A percentile compares a stretch with the other conserved stretches of the same genome.
Evolutionary conservation across 2,329 filamentous ascomycete genomes (phyloP).

Genomic region (Didymella pinodella): DNA sequence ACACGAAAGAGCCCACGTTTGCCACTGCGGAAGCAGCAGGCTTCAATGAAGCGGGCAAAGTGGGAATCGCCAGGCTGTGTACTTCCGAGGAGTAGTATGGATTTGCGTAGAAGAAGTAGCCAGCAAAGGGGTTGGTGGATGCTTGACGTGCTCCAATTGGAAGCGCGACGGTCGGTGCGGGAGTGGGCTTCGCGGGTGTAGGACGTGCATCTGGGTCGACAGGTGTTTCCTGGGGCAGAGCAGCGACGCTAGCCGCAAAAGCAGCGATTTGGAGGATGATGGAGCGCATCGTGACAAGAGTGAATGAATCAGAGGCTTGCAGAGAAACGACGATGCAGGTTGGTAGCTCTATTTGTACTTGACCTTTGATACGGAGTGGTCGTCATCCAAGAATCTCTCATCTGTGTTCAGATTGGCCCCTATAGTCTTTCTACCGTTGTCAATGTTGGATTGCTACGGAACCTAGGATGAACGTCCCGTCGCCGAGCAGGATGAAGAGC

Average conservation of each 20-base stretch:
- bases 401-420: constrained; percentile 10
- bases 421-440: background rate
- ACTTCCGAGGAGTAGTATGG: constrained; percentile 63
- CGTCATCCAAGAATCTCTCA: constrained; percentile 3
- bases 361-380: background rate
- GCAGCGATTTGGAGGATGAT: constrained; percentile 30
- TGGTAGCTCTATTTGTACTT: constrained; percentile 11
- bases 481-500: constrained; percentile 4
- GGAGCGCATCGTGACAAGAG: constrained; percentile 25
- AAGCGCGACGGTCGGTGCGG: constrained; percentile 26
- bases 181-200: constrained; percentile 21
- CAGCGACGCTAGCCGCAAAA: constrained; percentile 34
- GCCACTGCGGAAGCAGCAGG: constrained; percentile 60
- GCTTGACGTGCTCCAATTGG: constrained; percentile 33
- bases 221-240: constrained; percentile 33
- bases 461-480: constrained; percentile 13
- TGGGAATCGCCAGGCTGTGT: constrained; percentile 66
- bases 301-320: background rate
- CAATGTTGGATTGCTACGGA: background rate
- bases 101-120: constrained; percentile 61
- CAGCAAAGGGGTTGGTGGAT: constrained; percentile 61
- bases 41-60: constrained; percentile 63
- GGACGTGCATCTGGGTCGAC: constrained; percentile 23
- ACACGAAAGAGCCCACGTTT: constrained; percentile 61
- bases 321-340: background rate